These are phyloP conservation scores for Deakozyma indianensis DNA, from an alignment of 805 yeast species.

Conservation along the genomic window DNA sequence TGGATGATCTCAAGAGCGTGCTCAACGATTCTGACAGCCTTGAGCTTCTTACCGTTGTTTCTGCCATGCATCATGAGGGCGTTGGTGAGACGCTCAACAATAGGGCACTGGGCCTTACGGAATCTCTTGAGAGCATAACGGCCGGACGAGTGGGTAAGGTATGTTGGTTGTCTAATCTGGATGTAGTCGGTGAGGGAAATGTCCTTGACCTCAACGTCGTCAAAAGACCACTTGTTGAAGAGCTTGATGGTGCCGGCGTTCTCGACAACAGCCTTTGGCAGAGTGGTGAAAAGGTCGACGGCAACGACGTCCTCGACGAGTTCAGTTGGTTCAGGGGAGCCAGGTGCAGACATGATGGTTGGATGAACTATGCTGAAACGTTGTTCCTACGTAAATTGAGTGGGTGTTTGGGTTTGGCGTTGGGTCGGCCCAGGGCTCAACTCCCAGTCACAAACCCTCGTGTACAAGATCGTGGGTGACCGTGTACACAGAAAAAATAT, in stretches of 20 bases:
- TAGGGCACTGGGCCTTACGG: slow-evolving; percentile 99
- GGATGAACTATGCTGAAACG: not conserved
- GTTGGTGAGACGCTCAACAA: slow-evolving; percentile 98
- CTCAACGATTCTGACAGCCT: slow-evolving; percentile 99
- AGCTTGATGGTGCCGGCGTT: slow-evolving; percentile 94
- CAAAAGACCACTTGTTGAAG: slow-evolving; percentile 99
- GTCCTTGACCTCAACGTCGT: slow-evolving; percentile 95
- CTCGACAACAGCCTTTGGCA: slow-evolving; percentile 92
- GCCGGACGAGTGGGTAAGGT: slow-evolving; percentile 98
- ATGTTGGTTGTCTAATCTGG: slow-evolving; percentile 95
- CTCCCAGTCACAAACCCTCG: no score
- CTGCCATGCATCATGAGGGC: slow-evolving; percentile 99
- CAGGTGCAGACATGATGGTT: not conserved
- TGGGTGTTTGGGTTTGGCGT: no score
- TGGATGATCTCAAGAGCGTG: slow-evolving; percentile 97
- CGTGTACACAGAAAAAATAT: no score
- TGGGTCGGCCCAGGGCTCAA: no score
- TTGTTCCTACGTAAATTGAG: not conserved
- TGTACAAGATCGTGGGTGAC: no score
- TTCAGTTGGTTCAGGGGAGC: slow-evolving; percentile 1
- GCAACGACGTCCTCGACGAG: slow-evolving; percentile 45
- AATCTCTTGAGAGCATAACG: slow-evolving; percentile 99
- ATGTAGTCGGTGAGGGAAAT: slow-evolving; percentile 96
- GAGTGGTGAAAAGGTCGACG: slow-evolving; percentile 83
- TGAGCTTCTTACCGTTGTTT: slow-evolving; percentile 99